Conservation (phyloP, 805 yeast species). For the Lipomyces anomalus region DNA sequence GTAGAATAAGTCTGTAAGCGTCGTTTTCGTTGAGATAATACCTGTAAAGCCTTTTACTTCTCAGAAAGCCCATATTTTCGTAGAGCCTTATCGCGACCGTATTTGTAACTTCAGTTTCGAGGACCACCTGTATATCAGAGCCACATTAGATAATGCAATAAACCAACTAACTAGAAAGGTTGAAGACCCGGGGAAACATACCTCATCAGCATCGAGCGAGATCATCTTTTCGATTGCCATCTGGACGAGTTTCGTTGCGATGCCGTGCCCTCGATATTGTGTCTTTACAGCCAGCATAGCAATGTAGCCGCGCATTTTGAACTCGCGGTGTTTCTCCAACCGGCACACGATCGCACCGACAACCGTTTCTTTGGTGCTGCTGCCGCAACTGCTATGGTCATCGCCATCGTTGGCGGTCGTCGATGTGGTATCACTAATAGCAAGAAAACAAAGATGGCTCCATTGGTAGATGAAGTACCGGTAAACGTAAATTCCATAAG, state of each 20-base stretch:
- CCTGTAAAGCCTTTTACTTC: conserved; percentile 69
- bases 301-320: conserved; percentile 79
- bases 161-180: not conserved
- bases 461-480: conserved; percentile 83
- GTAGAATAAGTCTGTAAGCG: conserved; percentile 81
- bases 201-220: conserved; percentile 66
- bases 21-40: conserved; percentile 91
- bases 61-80: conserved; percentile 68
- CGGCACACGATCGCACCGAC: conserved; percentile 85
- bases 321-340: conserved; percentile 67
- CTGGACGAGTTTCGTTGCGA: conserved; percentile 68
- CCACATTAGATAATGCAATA: not conserved
- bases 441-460: conserved; percentile 78
- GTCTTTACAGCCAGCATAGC: conserved; percentile 91
- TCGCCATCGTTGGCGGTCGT: conserved; percentile 34
- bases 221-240: conserved; percentile 61
- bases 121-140: conserved; percentile 53
- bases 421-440: conserved; percentile 27
- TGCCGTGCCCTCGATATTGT: conserved; percentile 66
- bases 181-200: not conserved
- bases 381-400: too few relatives aligned
- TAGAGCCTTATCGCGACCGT: conserved; percentile 61
- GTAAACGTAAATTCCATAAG: conserved; percentile 89
- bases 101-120: conserved; percentile 88
- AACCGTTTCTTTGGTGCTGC: too few relatives aligned